These are phyloP conservation scores for Metroxylon sagu DNA, from an alignment of 176 grass and related monocot genomes.

Conservation along the genomic window DNA sequence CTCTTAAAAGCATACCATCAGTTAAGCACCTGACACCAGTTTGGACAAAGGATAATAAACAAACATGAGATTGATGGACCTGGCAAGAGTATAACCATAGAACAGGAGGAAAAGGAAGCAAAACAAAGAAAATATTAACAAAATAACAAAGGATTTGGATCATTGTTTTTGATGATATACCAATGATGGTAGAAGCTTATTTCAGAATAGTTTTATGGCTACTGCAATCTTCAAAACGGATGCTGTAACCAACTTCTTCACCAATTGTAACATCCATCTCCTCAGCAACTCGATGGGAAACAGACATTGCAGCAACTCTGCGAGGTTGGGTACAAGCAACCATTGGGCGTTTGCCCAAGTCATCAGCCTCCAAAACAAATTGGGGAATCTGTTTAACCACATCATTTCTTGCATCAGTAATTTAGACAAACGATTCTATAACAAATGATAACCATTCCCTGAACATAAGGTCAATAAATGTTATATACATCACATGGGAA, in stretches of 20 bases:
- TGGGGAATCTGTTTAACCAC: slow-evolving; percentile 72
- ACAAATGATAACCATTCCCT: too few relatives aligned
- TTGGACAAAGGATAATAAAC: slow-evolving; percentile 25
- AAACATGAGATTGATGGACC: background rate
- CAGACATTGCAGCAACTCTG: slow-evolving; percentile 86
- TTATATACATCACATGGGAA: too few relatives aligned
- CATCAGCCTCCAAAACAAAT: slow-evolving; percentile 75
- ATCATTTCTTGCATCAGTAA: too few relatives aligned
- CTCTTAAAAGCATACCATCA: slow-evolving; percentile 99
- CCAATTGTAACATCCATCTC: slow-evolving; percentile 96
- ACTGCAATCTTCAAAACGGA: slow-evolving; percentile 90
- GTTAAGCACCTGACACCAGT: slow-evolving; percentile 82
- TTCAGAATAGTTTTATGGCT: slow-evolving; percentile 95
- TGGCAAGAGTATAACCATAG: too few relatives aligned
- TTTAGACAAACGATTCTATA: too few relatives aligned
- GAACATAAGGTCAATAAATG: too few relatives aligned
- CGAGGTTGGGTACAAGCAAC: slow-evolving; percentile 87
- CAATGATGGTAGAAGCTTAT: slow-evolving; percentile 41
- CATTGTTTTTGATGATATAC: slow-evolving; percentile 27
- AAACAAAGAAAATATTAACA: background rate
- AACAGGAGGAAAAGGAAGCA: too few relatives aligned
- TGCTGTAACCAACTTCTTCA: slow-evolving; percentile 94
- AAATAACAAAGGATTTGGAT: slow-evolving; percentile 30
- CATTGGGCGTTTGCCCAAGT: slow-evolving; percentile 46
- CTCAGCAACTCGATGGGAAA: slow-evolving; percentile 82